phyloP scores from a whole-genome alignment of 1,284 basidiomycete genomes.

The Ceratobasidium sp. region DNA sequence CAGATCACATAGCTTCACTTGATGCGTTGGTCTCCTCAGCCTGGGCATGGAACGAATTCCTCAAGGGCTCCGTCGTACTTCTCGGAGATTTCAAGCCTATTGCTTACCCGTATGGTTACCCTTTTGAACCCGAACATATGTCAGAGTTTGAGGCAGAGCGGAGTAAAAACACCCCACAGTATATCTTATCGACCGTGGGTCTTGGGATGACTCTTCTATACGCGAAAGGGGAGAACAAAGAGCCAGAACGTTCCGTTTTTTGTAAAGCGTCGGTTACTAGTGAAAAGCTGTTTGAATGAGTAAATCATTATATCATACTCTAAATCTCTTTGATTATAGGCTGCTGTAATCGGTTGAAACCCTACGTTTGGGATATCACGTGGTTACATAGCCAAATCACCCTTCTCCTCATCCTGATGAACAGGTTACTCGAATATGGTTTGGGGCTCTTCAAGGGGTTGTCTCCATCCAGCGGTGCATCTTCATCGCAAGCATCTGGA shows the following conservation, averaged over 20 bases:
- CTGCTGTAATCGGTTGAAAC: too few species aligned
- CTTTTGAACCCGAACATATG: conserved; percentile 2
- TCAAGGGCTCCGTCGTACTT: conserved; percentile 8
- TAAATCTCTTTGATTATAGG: too few species aligned
- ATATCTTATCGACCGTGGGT: conserved; percentile 4
- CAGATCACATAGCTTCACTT: background rate
- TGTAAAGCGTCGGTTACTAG: conserved; percentile 1
- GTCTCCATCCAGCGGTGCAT: too few species aligned
- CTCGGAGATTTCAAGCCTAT: conserved; percentile 14
- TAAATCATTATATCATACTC: too few species aligned
- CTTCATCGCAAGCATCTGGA: too few species aligned
- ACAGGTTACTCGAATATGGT: too few species aligned
- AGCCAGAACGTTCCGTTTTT: background rate
- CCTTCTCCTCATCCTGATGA: too few species aligned
- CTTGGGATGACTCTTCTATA: background rate
- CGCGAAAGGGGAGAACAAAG: background rate
- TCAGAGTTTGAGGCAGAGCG: conserved; percentile 4
- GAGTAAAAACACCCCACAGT: background rate
- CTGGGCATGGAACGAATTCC: background rate
- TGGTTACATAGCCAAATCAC: too few species aligned
- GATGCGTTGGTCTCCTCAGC: background rate
- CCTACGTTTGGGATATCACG: too few species aligned
- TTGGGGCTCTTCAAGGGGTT: too few species aligned
- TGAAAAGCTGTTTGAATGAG: background rate
- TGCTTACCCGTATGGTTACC: background rate